Evolutionary conservation across 169 alveolate species (phyloP).

Genomic region (Plasmodium ovale): DNA sequence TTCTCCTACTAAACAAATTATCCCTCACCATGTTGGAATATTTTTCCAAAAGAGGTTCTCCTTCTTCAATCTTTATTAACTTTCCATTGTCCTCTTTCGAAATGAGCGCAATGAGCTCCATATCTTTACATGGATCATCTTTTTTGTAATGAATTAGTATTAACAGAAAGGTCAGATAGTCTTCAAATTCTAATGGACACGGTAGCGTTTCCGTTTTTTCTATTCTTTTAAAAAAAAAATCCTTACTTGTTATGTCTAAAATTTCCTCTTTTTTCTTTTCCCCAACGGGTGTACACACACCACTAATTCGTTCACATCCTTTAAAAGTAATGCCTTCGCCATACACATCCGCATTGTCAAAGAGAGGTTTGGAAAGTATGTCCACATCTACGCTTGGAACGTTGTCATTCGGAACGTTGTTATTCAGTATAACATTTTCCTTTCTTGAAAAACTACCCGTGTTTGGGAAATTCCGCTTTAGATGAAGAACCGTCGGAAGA

Average conservation of each 20-base stretch:
- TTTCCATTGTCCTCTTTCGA: conserved; percentile 16
- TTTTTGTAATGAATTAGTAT: conserved; percentile 2
- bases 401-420: neutral
- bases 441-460: neutral
- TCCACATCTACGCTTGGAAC: no score
- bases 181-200: conserved; percentile 3
- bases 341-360: no score
- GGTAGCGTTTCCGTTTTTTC: conserved; percentile 25
- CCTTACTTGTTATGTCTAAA: neutral
- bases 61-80: neutral
- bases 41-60: conserved; percentile 18
- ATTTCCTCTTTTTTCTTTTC: neutral
- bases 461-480: conserved; percentile 19
- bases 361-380: no score
- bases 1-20: conserved; percentile 9
- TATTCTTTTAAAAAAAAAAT: neutral
- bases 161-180: conserved; percentile 26
- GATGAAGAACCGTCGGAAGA: conserved; percentile 12
- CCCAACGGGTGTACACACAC: no score
- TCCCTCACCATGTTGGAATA: conserved; percentile 7
- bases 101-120: conserved; percentile 11
- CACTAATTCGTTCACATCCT: neutral
- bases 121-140: neutral
- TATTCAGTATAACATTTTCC: neutral
- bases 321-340: neutral